These are phyloP conservation scores for Vinca major DNA, from an alignment of 305 asterid genomes.

Conservation along the genomic window DNA sequence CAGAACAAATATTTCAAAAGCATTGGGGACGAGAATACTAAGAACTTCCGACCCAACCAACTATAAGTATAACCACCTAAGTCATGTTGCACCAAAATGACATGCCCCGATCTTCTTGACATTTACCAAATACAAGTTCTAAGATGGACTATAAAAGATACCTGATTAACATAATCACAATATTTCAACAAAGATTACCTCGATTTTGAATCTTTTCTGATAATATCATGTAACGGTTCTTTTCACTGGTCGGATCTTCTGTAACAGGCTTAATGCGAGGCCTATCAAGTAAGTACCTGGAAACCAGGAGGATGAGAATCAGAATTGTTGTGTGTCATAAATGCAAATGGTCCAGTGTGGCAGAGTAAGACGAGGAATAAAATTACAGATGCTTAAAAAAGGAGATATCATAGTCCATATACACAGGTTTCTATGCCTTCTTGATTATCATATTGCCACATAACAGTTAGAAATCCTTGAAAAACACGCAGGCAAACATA, in stretches of 20 bases:
- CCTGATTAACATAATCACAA: not conserved
- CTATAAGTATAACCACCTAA: not conserved
- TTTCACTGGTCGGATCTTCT: conserved; percentile 63
- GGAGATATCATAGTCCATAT: no score
- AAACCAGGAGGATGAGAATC: conserved; percentile 5
- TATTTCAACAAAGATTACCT: conserved; percentile 28
- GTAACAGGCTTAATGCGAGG: conserved; percentile 77
- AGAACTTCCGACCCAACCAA: not conserved
- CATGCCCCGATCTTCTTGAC: not conserved
- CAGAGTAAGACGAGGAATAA: no score
- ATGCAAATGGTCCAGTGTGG: no score
- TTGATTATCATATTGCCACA: no score
- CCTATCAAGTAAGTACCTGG: conserved; percentile 64
- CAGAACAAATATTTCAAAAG: no score
- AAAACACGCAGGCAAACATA: no score
- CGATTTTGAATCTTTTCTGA: conserved; percentile 57
- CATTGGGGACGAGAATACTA: not conserved
- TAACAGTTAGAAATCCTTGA: no score
- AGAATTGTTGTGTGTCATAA: not conserved
- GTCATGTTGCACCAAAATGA: not conserved
- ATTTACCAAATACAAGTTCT: conserved; percentile 3
- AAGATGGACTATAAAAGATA: not conserved
- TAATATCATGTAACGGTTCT: conserved; percentile 53
- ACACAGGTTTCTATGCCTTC: no score
- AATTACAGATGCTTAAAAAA: no score